Evolutionary conservation across 768 basidiomycete genomes (phyloP), one percentile per base, ranked within the genome.

Genomic region (Xanthoconium purpureum): DNA sequence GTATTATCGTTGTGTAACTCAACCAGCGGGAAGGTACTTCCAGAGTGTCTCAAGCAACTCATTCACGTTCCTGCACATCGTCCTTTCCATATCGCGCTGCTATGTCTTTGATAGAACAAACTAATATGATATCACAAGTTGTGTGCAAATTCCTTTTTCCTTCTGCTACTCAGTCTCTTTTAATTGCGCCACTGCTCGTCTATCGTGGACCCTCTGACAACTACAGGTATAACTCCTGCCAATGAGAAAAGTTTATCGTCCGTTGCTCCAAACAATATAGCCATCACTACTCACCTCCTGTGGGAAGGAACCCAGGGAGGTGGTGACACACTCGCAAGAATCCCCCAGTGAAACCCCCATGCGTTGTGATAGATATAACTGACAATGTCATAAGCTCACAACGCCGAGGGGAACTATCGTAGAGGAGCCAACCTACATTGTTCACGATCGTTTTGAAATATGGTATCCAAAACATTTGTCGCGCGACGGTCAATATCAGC

Each of bases 311-410:
- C 65, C 79, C 83, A 13, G 53, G 56, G 1, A 63, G 62, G 24
- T 83, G 77, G 1, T 77, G 78, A 28, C 82, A 68, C 0, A 76
- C 73, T 1, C 66, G 70, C 63, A 88, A 61, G 53, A 88, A 80
- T 2, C 78, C 83, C 40, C 79, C 76, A 47, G 85, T 82, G 56
- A 84, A 79, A 0, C 85, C 87, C 12, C 80, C 77, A 65, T 91
- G 88, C 0, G 82, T 75, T 1, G 85, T 85, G 50, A 88, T 78
- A 12, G 85, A 84, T 18, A 89, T 78, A 55, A 80, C 88, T 89
- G 28, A 32, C 20, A 17, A 29, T 17, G 9, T 7, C 17, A 47
- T 42, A 11, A 47, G 43, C 11, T 32, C 39, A 18, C 15, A 48
- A 4, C n/a, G 5, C 13, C 17, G 3, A 43, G n/a, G 5, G 14